Conservation (phyloP, 306 rosid genomes). For the Quercus mongolica region DNA sequence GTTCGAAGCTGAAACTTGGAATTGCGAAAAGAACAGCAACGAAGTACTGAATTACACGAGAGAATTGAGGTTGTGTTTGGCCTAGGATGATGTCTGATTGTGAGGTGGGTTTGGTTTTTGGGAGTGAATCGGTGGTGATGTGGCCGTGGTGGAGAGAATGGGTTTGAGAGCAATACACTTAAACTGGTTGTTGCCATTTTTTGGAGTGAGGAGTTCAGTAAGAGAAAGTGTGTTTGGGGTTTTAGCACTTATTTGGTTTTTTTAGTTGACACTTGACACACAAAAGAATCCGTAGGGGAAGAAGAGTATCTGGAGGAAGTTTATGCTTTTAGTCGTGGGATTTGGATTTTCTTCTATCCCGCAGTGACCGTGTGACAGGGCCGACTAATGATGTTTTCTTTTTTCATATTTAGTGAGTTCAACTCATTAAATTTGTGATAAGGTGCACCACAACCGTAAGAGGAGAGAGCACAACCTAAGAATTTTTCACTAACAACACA, state of each 20-base stretch:
- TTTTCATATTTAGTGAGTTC: fast-evolving
- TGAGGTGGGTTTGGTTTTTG: neutral
- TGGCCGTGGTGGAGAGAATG: conserved; percentile 10
- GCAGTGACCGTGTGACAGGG: too few species aligned
- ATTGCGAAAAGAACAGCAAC: neutral
- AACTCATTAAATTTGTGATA: fast-evolving
- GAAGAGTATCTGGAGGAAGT: too few species aligned
- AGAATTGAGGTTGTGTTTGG: neutral
- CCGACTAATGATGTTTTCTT: too few species aligned
- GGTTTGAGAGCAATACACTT: conserved; percentile 19
- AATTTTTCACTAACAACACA: fast-evolving
- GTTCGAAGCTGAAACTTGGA: conserved; percentile 26
- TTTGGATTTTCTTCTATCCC: conserved; percentile 20
- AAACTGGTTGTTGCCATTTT: conserved; percentile 30
- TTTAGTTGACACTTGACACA: too few species aligned
- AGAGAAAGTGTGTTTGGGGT: neutral
- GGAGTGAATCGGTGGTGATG: conserved; percentile 6
- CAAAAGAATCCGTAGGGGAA: too few species aligned
- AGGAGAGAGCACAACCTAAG: fast-evolving
- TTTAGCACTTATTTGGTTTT: too few species aligned
- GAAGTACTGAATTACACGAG: neutral
- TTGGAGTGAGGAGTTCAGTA: neutral
- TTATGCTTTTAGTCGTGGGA: conserved; percentile 13
- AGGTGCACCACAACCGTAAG: fast-evolving
- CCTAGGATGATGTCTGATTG: neutral